Evolutionary conservation across 225 moss, liverwort and hornwort species (phyloP).

Genomic region (Lunularia cruciata): DNA sequence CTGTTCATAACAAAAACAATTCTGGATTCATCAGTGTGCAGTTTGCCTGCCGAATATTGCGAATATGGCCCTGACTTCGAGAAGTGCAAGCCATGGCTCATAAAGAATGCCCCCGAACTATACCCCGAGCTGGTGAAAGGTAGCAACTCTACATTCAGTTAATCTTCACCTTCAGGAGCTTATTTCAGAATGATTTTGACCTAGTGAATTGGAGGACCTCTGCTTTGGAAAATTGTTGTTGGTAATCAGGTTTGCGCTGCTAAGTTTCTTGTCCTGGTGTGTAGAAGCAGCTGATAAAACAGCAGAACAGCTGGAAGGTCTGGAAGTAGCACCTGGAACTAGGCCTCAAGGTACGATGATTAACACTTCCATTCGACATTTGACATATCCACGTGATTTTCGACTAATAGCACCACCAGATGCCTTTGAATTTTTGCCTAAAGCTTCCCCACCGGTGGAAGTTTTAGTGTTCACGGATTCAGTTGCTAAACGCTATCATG

Average conservation of each 20-base stretch:
- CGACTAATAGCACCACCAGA: no score
- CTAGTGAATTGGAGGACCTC: no score
- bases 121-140: constrained; percentile 86
- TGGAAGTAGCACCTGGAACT: constrained; percentile 63
- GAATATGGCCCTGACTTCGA: constrained; percentile 94
- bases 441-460: no score
- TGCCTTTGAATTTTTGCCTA: no score
- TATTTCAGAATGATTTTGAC: no score
- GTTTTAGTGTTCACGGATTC: no score
- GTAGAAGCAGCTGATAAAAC: constrained; percentile 84
- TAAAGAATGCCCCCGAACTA: constrained; percentile 78
- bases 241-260: no score
- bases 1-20: background rate
- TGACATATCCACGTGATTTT: no score
- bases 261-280: background rate
- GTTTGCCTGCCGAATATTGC: constrained; percentile 95
- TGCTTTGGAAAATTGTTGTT: background rate
- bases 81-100: constrained; percentile 97
- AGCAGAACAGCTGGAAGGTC: constrained; percentile 83
- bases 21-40: constrained; percentile 59
- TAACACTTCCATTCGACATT: no score
- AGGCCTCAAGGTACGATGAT: constrained; percentile 60
- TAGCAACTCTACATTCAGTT: constrained; percentile 16
- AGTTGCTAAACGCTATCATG: no score
- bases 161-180: no score